Evolutionary conservation across 192 early-diverging fungal species (phyloP).

Genomic region (Entomortierella parvispora): DNA sequence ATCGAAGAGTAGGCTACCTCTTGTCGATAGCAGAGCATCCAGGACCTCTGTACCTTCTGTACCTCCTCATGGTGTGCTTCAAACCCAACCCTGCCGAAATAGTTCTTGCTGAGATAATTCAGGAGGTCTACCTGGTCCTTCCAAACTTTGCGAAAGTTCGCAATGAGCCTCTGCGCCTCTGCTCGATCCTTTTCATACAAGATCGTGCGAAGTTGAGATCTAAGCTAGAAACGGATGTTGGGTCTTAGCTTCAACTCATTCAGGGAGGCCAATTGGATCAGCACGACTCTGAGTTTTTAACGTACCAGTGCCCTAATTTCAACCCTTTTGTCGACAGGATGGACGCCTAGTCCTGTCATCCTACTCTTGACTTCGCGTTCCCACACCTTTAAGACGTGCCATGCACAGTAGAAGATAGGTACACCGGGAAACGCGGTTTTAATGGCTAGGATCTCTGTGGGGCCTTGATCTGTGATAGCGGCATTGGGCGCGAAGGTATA

Average conservation of each 20-base stretch:
- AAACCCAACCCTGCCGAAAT: constrained; percentile 4
- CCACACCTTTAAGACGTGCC: constrained; percentile 24
- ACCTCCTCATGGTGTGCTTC: too few relatives aligned
- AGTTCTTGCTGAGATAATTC: constrained; percentile 16
- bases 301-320: too few relatives aligned
- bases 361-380: not conserved
- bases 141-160: not conserved
- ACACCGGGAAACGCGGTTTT: not conserved
- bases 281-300: too few relatives aligned
- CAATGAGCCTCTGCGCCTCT: not conserved
- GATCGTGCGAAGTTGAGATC: not conserved
- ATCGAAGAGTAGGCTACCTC: constrained; percentile 6
- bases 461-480: constrained; percentile 23
- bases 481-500: not conserved
- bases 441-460: constrained; percentile 17
- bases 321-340: not conserved
- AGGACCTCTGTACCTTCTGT: constrained; percentile 16
- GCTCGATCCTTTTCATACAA: not conserved
- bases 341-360: not conserved
- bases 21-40: constrained; percentile 25
- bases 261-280: too few relatives aligned
- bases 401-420: constrained; percentile 12
- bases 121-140: not conserved
- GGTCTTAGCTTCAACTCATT: too few relatives aligned
- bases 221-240: not conserved